These are phyloP conservation scores for Debaryomyces psychrophilus DNA, from an alignment of 1,139 yeast genomes.

Conservation along the genomic window DNA sequence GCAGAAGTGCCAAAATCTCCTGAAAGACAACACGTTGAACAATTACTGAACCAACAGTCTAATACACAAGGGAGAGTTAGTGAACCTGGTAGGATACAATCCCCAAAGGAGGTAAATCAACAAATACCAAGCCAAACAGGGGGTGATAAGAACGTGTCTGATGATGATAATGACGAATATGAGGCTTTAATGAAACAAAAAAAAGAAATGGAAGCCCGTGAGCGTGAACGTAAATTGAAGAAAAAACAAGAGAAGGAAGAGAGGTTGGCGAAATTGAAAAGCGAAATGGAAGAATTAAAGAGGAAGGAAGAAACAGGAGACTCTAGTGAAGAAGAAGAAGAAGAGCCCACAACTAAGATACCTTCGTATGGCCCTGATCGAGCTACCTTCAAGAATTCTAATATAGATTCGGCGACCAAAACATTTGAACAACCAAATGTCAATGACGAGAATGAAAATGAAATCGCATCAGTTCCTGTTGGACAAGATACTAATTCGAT, in stretches of 20 bases:
- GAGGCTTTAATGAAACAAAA: slow-evolving; percentile 49
- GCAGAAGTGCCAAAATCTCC: slow-evolving; percentile 10
- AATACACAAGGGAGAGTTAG: slow-evolving; percentile 5
- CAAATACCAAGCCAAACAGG: neutral
- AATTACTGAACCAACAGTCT: slow-evolving; percentile 2
- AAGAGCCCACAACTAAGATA: slow-evolving; percentile 28
- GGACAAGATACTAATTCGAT: too few relatives aligned
- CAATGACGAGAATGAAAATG: neutral
- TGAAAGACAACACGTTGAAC: neutral
- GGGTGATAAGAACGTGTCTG: slow-evolving; percentile 29
- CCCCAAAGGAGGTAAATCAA: neutral
- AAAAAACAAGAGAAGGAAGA: slow-evolving; percentile 59
- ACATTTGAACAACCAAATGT: neutral
- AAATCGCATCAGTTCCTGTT: neutral
- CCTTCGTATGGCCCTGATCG: slow-evolving; percentile 33
- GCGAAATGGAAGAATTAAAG: slow-evolving; percentile 59
- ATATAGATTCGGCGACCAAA: neutral
- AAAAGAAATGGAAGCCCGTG: slow-evolving; percentile 51
- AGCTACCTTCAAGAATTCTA: neutral
- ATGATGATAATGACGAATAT: slow-evolving; percentile 53
- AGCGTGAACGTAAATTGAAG: slow-evolving; percentile 49
- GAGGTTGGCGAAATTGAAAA: slow-evolving; percentile 59
- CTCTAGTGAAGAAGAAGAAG: slow-evolving; percentile 29
- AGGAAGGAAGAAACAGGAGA: slow-evolving; percentile 41
- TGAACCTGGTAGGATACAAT: neutral